Evolutionary conservation across 139 green algal species (phyloP).

Genomic region (Astrephomene gubernaculifera): DNA sequence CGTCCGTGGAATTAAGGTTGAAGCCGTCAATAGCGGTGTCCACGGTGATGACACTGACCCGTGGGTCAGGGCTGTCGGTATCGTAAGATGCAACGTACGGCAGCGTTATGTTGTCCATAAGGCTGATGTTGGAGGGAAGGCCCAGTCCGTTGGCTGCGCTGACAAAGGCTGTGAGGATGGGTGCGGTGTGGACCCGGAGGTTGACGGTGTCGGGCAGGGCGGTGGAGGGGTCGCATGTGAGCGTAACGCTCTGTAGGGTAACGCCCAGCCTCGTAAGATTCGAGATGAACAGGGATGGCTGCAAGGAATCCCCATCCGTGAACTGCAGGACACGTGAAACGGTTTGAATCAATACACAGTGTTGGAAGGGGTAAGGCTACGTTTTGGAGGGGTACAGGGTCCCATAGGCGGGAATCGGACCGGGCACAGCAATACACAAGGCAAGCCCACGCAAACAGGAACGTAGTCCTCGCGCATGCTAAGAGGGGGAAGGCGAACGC

Average conservation of each 20-base stretch:
- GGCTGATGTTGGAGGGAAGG: background rate
- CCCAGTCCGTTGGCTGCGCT: slow-evolving; percentile 1
- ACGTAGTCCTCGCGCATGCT: too few species aligned
- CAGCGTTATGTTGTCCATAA: slow-evolving; percentile 33
- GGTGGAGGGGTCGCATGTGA: background rate
- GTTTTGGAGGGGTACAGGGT: too few species aligned
- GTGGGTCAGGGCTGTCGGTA: background rate
- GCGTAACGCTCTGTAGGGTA: slow-evolving; percentile 1
- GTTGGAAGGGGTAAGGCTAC: too few species aligned
- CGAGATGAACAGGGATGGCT: background rate
- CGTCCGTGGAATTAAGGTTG: too few species aligned
- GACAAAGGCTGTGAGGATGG: slow-evolving; percentile 17
- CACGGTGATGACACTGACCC: background rate
- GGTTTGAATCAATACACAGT: too few species aligned
- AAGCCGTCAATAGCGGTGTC: background rate
- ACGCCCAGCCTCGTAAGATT: background rate
- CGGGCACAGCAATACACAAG: too few species aligned
- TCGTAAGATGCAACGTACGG: background rate
- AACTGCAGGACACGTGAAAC: too few species aligned
- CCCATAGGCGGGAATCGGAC: too few species aligned
- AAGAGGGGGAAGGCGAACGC: too few species aligned
- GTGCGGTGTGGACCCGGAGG: slow-evolving; percentile 1
- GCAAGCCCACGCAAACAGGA: too few species aligned
- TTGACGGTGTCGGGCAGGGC: background rate
- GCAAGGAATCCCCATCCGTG: too few species aligned